A percentile compares a stretch with the other conserved stretches of the same genome.
These are phyloP conservation scores for Passiflora organensis DNA, from an alignment of 345 rosid species.

Conservation along the genomic window DNA sequence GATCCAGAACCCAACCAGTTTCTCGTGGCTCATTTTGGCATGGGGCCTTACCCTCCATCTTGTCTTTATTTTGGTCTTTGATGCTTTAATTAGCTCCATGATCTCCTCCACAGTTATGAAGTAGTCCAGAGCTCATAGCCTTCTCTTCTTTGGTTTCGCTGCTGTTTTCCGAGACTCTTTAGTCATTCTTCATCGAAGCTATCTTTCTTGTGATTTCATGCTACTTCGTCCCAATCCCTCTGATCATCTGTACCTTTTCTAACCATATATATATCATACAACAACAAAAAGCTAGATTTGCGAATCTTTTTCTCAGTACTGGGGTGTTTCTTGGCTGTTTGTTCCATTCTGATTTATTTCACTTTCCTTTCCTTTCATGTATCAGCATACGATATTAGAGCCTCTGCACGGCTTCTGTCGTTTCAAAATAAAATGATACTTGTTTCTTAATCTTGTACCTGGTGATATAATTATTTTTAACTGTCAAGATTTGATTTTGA, in stretches of 20 bases:
- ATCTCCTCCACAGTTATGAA: slow-evolving; percentile 19
- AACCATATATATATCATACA: slow-evolving; percentile 10
- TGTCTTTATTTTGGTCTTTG: slow-evolving; percentile 24
- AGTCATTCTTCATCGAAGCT: slow-evolving; percentile 13
- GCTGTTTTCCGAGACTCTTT: slow-evolving; percentile 7
- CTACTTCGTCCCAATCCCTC: slow-evolving; percentile 13
- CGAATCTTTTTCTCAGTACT: slow-evolving; percentile 12
- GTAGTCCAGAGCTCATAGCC: too few relatives aligned
- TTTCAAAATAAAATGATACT: too few relatives aligned
- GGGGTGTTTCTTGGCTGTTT: slow-evolving; percentile 26
- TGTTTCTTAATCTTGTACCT: too few relatives aligned
- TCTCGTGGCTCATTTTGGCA: slow-evolving; percentile 24
- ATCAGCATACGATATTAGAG: slow-evolving; percentile 28
- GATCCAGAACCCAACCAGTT: slow-evolving; percentile 38
- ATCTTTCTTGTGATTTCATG: slow-evolving; percentile 38
- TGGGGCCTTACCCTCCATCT: slow-evolving; percentile 32
- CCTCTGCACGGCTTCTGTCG: not conserved
- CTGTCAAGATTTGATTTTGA: slow-evolving; percentile 10
- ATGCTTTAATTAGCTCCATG: slow-evolving; percentile 4
- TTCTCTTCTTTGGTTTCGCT: slow-evolving; percentile 2
- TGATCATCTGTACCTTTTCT: slow-evolving; percentile 10
- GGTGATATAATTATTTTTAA: slow-evolving; percentile 8
- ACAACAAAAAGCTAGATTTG: slow-evolving; percentile 15
- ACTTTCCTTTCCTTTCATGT: slow-evolving; percentile 17
- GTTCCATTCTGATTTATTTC: slow-evolving; percentile 12